phyloP scores from a whole-genome alignment of 345 rosid species.

The Isatis tinctoria region DNA sequence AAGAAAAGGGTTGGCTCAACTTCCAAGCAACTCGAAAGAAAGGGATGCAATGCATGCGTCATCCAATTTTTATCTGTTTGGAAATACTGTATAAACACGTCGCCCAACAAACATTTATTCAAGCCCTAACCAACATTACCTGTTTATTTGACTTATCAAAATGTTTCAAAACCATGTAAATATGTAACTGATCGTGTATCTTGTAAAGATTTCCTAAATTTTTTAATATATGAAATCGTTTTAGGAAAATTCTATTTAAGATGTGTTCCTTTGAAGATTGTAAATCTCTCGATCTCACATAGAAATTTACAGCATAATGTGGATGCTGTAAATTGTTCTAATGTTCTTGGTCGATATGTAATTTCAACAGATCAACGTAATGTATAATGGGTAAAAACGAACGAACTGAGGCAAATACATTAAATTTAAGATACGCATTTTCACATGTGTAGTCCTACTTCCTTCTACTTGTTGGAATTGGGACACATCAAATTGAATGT shows the following conservation, averaged over 20 bases:
- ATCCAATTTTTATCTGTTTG: neutral
- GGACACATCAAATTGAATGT: too few relatives aligned
- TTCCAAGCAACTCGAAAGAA: conserved; percentile 33
- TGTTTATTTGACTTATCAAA: neutral
- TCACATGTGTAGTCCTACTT: too few relatives aligned
- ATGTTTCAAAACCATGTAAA: neutral
- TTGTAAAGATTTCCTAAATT: neutral
- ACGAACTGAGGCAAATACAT: neutral
- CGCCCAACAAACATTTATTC: neutral
- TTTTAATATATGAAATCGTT: neutral
- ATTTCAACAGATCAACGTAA: neutral
- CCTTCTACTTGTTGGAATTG: too few relatives aligned
- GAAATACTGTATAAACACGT: conserved; percentile 18
- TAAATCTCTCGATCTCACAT: neutral
- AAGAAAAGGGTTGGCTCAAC: conserved; percentile 38
- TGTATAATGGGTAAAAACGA: neutral
- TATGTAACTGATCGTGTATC: neutral
- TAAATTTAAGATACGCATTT: too few relatives aligned
- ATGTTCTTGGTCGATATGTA: neutral
- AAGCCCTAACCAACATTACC: conserved; percentile 1
- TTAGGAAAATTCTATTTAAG: neutral
- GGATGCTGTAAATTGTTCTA: neutral
- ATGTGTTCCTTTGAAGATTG: neutral
- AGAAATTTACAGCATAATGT: neutral
- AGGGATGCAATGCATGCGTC: conserved; percentile 17